Conservation (phyloP, 2,329 filamentous ascomycete genomes). For the Zymoseptoria brevis region DNA sequence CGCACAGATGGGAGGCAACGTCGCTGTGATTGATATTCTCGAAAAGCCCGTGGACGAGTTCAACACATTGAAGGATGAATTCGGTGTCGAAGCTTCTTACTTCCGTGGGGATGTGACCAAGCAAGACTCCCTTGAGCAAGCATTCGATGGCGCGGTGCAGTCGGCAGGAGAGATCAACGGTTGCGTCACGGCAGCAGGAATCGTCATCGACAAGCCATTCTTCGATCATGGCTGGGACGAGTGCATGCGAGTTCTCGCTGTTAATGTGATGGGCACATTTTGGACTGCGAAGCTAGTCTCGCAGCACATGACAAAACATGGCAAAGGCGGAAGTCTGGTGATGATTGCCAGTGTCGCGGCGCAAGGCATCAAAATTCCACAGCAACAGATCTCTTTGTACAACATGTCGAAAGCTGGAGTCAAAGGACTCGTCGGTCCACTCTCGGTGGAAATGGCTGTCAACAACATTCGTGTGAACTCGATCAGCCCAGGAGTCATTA, state of each 20-base stretch:
- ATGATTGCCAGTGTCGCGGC: slow-evolving; percentile 26
- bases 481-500: slow-evolving; percentile 25
- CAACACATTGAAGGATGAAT: slow-evolving; percentile 38
- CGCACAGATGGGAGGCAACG: slow-evolving; percentile 30
- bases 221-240: slow-evolving; percentile 16
- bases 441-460: slow-evolving; percentile 13
- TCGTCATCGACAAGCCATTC: slow-evolving; percentile 13
- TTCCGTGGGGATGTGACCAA: slow-evolving; percentile 30
- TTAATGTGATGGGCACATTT: slow-evolving; percentile 30
- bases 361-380: slow-evolving; percentile 18
- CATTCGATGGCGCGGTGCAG: slow-evolving; percentile 8
- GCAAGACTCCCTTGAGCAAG: slow-evolving; percentile 5
- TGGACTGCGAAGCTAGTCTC: slow-evolving; percentile 24
- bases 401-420: slow-evolving; percentile 23
- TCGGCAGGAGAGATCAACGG: slow-evolving; percentile 10
- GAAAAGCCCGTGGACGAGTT: slow-evolving; percentile 11
- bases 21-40: slow-evolving; percentile 56
- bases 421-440: slow-evolving; percentile 20
- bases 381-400: slow-evolving; percentile 23
- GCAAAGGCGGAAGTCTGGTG: slow-evolving; percentile 27
- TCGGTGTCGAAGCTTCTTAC: slow-evolving; percentile 48
- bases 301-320: slow-evolving; percentile 25
- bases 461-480: slow-evolving; percentile 29
- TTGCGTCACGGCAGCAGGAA: slow-evolving; percentile 14
- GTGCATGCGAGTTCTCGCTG: slow-evolving; percentile 24